A percentile compares a stretch with the other conserved stretches of the same genome.
Evolutionary conservation across 2,329 filamentous ascomycete species (phyloP).

Genomic region (Volutella citrinella): DNA sequence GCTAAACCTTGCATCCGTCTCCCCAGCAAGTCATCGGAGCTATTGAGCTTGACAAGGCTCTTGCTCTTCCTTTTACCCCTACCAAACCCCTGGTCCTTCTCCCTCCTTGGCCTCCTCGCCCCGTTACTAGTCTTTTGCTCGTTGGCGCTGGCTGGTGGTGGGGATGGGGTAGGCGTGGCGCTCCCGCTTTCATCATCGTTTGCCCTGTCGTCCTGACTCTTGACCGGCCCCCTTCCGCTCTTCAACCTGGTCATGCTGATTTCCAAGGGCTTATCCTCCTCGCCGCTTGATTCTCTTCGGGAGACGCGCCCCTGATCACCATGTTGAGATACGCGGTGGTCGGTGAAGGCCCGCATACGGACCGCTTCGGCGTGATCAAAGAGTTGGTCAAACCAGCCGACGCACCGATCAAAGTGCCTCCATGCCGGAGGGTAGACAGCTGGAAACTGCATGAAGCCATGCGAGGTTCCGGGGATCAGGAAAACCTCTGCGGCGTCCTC

Average conservation of each 20-base stretch:
- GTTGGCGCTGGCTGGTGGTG: no score
- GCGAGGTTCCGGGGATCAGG: slow-evolving; percentile 83
- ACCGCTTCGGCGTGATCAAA: slow-evolving; percentile 55
- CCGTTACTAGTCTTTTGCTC: slow-evolving; percentile 24
- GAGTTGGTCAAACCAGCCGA: slow-evolving; percentile 76
- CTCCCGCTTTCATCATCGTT: slow-evolving; percentile 18
- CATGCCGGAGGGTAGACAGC: slow-evolving; percentile 85
- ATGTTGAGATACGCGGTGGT: slow-evolving; percentile 8
- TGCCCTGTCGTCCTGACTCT: slow-evolving; percentile 13
- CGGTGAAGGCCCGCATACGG: slow-evolving; percentile 27
- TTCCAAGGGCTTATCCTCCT: slow-evolving; percentile 79
- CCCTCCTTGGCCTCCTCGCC: slow-evolving; percentile 18
- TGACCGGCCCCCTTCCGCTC: slow-evolving; percentile 30
- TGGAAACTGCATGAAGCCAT: slow-evolving; percentile 93
- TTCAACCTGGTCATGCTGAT: slow-evolving; percentile 63
- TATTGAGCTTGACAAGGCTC: slow-evolving; percentile 52
- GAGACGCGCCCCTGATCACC: slow-evolving; percentile 25
- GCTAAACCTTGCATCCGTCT: slow-evolving; percentile 58
- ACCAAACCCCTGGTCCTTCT: slow-evolving; percentile 25
- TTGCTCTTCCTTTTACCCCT: slow-evolving; percentile 42
- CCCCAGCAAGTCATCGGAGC: slow-evolving; percentile 55
- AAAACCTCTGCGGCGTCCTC: slow-evolving; percentile 63
- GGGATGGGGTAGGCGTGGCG: slow-evolving; percentile 10
- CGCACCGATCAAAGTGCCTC: slow-evolving; percentile 78
- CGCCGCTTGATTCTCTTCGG: slow-evolving; percentile 62